Conservation (phyloP, 75 land plant genomes). For the Selaginella tamariscina region DNA sequence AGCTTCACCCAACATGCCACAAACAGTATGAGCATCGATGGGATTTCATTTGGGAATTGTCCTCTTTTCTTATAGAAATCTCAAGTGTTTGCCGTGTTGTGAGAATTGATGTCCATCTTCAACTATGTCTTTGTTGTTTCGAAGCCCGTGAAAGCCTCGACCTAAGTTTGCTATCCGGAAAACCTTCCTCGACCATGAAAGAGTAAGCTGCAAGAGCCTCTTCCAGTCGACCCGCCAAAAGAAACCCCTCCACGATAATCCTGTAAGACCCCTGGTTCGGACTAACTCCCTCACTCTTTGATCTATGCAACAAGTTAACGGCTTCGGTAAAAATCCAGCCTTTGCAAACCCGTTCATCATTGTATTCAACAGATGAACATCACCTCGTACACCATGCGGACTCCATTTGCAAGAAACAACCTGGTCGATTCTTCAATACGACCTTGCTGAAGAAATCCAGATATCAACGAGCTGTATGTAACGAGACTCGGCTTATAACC, state of each 20-base stretch:
- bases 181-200: background rate
- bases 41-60: no score
- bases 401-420: background rate
- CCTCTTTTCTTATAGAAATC: no score
- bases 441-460: constrained; percentile 18
- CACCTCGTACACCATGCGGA: background rate
- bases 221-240: background rate
- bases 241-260: background rate
- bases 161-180: background rate
- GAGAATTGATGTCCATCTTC: no score
- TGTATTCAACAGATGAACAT: background rate
- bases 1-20: no score
- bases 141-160: background rate
- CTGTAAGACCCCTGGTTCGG: background rate
- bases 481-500: constrained; percentile 88
- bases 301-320: background rate
- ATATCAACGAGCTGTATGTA: constrained; percentile 79
- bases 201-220: background rate
- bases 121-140: no score
- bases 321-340: background rate
- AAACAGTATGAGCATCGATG: no score
- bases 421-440: background rate
- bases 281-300: background rate
- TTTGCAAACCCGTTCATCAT: background rate
- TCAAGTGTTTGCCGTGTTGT: no score